Evolutionary conservation across 352 stramenopile genomes (phyloP).

Genomic region (Phytophthora hybrid): DNA sequence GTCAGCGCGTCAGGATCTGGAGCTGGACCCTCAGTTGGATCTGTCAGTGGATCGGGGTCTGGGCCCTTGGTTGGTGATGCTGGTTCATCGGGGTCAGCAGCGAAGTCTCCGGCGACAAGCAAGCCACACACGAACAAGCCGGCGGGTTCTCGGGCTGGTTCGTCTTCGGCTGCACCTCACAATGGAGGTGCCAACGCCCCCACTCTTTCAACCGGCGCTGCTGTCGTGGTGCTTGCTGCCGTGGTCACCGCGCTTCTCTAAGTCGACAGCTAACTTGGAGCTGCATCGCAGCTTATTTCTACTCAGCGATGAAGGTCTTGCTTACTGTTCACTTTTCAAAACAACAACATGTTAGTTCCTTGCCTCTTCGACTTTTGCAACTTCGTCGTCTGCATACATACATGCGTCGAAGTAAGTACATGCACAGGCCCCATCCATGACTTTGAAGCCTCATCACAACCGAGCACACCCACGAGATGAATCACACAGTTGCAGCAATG

Average conservation of each 20-base stretch:
- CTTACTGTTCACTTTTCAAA: too few species aligned
- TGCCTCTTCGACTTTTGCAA: too few species aligned
- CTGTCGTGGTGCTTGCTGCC: conserved; percentile 22
- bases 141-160: conserved; percentile 1
- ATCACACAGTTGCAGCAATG: conserved; percentile 21
- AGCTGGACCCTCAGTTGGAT: conserved; percentile 3
- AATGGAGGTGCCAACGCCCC: conserved; percentile 18
- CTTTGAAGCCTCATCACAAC: background rate
- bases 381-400: background rate
- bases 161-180: conserved; percentile 14
- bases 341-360: too few species aligned
- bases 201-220: conserved; percentile 23
- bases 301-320: background rate
- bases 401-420: too few species aligned
- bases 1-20: background rate
- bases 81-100: conserved; percentile 11
- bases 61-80: conserved; percentile 19
- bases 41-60: background rate
- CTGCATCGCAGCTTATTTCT: background rate
- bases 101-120: conserved; percentile 12
- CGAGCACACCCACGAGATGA: background rate
- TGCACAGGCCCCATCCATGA: background rate
- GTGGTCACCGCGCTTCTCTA: conserved; percentile 32
- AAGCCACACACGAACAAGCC: conserved; percentile 11
- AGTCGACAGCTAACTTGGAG: background rate